Conservation (phyloP, 1,284 basidiomycete species). For the Rhodotorula sp. region DNA sequence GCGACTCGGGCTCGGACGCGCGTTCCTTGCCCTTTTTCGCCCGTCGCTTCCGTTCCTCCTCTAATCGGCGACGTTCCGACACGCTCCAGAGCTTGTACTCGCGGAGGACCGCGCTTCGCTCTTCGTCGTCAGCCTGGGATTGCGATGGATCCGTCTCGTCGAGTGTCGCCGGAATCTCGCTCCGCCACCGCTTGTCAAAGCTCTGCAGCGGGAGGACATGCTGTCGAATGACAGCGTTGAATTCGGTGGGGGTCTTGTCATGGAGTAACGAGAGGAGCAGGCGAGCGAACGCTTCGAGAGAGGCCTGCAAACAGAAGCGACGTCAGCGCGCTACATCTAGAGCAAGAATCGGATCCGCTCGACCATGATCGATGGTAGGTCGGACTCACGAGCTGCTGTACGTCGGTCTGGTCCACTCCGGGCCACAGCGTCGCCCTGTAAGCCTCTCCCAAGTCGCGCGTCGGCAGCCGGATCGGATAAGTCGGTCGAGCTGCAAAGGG, state of each 20-base stretch:
- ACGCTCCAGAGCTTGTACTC: conserved; percentile 17
- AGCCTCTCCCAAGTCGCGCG: conserved; percentile 25
- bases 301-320: conserved; percentile 6
- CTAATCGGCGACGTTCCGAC: neutral
- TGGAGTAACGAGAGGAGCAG: conserved; percentile 18
- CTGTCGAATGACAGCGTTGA: conserved; percentile 14
- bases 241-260: conserved; percentile 7
- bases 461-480: conserved; percentile 25
- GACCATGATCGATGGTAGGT: too few species aligned
- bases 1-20: conserved; percentile 2
- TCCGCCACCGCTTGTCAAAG: conserved; percentile 36
- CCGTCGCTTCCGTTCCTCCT: conserved; percentile 11
- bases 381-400: conserved; percentile 10
- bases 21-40: conserved; percentile 10
- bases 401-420: neutral
- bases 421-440: conserved; percentile 28
- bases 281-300: conserved; percentile 32
- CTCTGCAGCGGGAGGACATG: conserved; percentile 34
- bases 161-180: conserved; percentile 3
- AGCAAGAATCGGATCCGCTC: neutral
- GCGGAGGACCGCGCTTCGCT: neutral
- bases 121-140: neutral
- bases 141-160: neutral
- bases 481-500: conserved; percentile 21
- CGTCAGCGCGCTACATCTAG: too few species aligned